phyloP scores from a whole-genome alignment of 129 eudicot genomes.

The Oenanthe sinensis region DNA sequence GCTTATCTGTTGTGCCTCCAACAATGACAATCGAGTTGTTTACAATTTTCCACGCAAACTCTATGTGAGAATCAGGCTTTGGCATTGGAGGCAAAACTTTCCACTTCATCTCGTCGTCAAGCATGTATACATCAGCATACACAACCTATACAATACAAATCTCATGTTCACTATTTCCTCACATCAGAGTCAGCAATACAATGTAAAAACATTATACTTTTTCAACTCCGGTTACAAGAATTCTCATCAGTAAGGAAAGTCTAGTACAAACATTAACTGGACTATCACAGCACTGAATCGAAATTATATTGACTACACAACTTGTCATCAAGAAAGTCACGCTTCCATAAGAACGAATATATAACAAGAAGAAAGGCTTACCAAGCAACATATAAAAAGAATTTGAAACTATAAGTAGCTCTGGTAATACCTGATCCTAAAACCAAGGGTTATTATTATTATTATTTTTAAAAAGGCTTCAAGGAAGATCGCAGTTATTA shows the following conservation, averaged over 20 bases:
- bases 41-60: slow-evolving; percentile 52
- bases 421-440: background rate
- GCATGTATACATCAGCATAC: slow-evolving; percentile 67
- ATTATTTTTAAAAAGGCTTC: background rate
- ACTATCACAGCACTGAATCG: background rate
- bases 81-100: slow-evolving; percentile 62
- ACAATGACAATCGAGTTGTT: slow-evolving; percentile 60
- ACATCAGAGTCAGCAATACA: background rate
- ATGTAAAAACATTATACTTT: background rate
- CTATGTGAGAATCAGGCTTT: slow-evolving; percentile 73
- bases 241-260: background rate
- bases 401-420: background rate
- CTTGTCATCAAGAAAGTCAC: background rate
- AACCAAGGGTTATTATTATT: background rate
- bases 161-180: background rate
- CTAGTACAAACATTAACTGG: background rate
- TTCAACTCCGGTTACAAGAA: background rate
- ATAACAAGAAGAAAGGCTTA: background rate
- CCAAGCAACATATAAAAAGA: background rate
- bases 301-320: background rate
- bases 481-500: background rate
- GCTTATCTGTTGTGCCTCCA: slow-evolving; percentile 78
- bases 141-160: slow-evolving; percentile 40
- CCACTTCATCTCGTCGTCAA: slow-evolving; percentile 62
- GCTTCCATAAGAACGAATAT: background rate